These are phyloP conservation scores for Hymenoscyphus albidus DNA, from an alignment of 2,329 filamentous ascomycete species.

Conservation along the genomic window DNA sequence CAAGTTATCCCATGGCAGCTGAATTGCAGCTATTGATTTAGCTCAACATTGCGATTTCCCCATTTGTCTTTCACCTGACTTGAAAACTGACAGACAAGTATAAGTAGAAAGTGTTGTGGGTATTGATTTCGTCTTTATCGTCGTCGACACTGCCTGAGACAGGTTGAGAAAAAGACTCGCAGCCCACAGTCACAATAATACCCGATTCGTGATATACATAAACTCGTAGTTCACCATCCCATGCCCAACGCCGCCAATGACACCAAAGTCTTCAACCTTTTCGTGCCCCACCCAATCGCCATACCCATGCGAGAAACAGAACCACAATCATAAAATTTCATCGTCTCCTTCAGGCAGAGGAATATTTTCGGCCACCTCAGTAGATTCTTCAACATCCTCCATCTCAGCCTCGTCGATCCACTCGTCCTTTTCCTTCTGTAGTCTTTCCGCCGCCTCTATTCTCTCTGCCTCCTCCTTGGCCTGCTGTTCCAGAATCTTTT, in stretches of 20 bases:
- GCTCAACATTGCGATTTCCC: too few species aligned
- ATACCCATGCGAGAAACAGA: not conserved
- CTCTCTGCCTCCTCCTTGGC: conserved; percentile 25
- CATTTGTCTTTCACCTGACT: too few species aligned
- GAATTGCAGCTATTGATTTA: too few species aligned
- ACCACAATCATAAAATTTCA: conserved; percentile 7
- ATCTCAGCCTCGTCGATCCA: conserved; percentile 19
- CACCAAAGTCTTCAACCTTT: not conserved
- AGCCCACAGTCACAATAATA: not conserved
- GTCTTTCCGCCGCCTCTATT: conserved; percentile 21
- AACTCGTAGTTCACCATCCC: not conserved
- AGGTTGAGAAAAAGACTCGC: not conserved
- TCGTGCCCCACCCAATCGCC: not conserved
- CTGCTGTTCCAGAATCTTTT: conserved; percentile 33
- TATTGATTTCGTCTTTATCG: too few species aligned
- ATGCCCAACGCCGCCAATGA: not conserved
- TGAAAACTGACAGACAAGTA: too few species aligned
- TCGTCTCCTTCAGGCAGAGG: conserved; percentile 11
- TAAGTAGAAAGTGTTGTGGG: too few species aligned
- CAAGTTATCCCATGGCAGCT: too few species aligned
- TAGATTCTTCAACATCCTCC: conserved; percentile 17
- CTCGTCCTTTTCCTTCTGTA: conserved; percentile 26
- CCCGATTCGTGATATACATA: not conserved
- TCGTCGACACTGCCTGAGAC: too few species aligned
- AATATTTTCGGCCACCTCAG: conserved; percentile 7